A percentile compares a stretch with the other conserved stretches of the same genome.
Conservation (phyloP, 179 eudicot species). For the Vitellaria paradoxa region DNA sequence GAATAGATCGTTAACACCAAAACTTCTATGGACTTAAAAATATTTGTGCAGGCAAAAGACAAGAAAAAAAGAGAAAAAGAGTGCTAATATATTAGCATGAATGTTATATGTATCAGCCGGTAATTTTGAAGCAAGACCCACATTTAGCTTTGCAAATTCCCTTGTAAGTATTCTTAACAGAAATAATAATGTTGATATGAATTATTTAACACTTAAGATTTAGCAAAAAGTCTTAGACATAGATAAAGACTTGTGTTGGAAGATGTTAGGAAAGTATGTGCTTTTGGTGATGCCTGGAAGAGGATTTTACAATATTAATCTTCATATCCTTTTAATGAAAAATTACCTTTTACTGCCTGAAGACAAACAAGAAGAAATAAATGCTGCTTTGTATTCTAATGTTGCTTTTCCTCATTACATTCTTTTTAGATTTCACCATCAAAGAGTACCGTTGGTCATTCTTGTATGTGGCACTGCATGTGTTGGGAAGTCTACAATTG, state of each 20-base stretch:
- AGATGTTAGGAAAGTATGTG: too few species aligned
- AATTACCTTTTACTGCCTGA: not conserved
- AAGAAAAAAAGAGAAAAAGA: too few species aligned
- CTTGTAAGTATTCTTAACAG: not conserved
- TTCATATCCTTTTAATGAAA: not conserved
- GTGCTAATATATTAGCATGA: not conserved
- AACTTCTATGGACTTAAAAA: not conserved
- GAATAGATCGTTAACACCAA: not conserved
- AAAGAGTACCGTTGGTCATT: slow-evolving; percentile 92
- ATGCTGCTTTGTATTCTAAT: not conserved
- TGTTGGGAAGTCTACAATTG: slow-evolving; percentile 95
- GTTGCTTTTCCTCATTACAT: slow-evolving; percentile 9
- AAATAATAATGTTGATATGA: not conserved
- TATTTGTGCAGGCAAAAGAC: not conserved
- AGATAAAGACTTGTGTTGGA: not conserved
- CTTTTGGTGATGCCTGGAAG: not conserved
- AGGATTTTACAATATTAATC: not conserved
- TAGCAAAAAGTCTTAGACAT: not conserved
- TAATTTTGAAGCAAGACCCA: not conserved
- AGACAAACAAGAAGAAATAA: not conserved
- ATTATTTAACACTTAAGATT: not conserved
- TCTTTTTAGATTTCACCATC: slow-evolving; percentile 85
- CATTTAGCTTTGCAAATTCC: not conserved
- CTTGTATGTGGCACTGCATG: slow-evolving; percentile 99
- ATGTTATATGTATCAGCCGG: not conserved